Base-by-base conservation (phyloP, 179 eudicot genomes). In the Actinidia polygama region DNA sequence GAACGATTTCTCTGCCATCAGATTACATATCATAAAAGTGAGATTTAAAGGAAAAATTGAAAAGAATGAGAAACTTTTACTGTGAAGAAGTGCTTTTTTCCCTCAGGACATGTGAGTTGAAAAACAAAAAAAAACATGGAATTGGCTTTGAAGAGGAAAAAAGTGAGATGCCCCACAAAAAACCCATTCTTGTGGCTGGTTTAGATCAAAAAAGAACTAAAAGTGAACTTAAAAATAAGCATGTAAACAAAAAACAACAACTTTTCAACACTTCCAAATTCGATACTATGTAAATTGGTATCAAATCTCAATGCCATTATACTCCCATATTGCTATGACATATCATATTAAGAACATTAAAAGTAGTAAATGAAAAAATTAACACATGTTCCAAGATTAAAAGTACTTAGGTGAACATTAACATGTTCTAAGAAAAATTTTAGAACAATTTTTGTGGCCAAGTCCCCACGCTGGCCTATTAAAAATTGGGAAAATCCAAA, bases 401-500 rank as follows among this genome's bases (percentile, higher is more conserved):
- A n/a, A n/a, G n/a, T n/a, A n/a, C n/a, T n/a, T n/a, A n/a, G n/a
- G n/a, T n/a, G n/a, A n/a, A n/a, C n/a, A n/a, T n/a, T n/a, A n/a
- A n/a, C n/a, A n/a, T n/a, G n/a, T n/a, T n/a, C n/a, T n/a, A n/a
- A n/a, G n/a, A n/a, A n/a, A 6, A 53, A 50, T 74, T 50, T 24
- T 36, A 7, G 36, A 30, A 53, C 14, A 64, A 19, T 54, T 66
- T 23, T 14, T 61, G 21, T 57, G 51, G 83, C 85, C 86, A 91
- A 89, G 92, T 91, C 11, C 90, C 91, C 83, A 87, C 69, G 78
- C 86, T 90, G 87, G 93, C 74, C 89, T 94, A 87, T 86, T 90
- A 83, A 92, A 92, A 85, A 91, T 92, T 64, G 93, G 95, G 82
- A 92, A 93, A 15, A 94, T 94, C 98, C 97, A 94, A 83, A 94